phyloP scores from a whole-genome alignment of 768 basidiomycete genomes.

The Boletus subparvulus region DNA sequence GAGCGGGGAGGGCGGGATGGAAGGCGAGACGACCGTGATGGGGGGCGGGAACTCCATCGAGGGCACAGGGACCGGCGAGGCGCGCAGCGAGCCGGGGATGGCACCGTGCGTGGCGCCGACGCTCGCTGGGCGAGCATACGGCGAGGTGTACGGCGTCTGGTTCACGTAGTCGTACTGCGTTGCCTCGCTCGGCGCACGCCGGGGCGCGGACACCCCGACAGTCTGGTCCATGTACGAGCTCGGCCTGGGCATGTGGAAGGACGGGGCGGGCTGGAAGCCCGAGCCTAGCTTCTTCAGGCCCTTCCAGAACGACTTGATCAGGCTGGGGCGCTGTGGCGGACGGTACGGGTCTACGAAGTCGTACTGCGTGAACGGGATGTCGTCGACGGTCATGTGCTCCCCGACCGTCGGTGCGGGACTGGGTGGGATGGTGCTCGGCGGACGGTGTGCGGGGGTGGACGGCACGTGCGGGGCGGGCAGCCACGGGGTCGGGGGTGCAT shows the following conservation, averaged over 20 bases:
- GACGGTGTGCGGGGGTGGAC: constrained; percentile 13
- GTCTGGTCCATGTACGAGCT: constrained; percentile 3
- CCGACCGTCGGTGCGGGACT: constrained; percentile 30
- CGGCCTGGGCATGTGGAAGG: not conserved
- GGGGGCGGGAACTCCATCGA: not conserved
- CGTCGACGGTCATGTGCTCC: constrained; percentile 31
- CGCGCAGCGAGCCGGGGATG: constrained; percentile 1
- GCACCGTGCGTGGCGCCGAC: not conserved
- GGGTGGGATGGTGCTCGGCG: constrained; percentile 11
- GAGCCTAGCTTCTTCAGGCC: constrained; percentile 32
- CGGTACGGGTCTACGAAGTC: constrained; percentile 5
- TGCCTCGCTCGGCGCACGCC: constrained; percentile 1
- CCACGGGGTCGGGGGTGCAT: constrained; percentile 5
- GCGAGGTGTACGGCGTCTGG: constrained; percentile 20
- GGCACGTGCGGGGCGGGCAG: not conserved
- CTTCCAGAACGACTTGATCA: constrained; percentile 33
- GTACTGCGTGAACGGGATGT: constrained; percentile 1
- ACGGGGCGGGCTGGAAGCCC: constrained; percentile 11
- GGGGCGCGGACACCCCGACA: constrained; percentile 1
- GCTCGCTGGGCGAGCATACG: constrained; percentile 7
- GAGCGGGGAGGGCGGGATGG: constrained; percentile 6
- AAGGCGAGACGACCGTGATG: constrained; percentile 21
- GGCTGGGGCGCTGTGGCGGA: constrained; percentile 10
- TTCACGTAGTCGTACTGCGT: constrained; percentile 21
- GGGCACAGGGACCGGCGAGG: not conserved